Evolutionary conservation across 371 early-diverging fungal genomes (phyloP), one percentile per base, ranked within the genome.

Genomic region (Mortierella sp.): DNA sequence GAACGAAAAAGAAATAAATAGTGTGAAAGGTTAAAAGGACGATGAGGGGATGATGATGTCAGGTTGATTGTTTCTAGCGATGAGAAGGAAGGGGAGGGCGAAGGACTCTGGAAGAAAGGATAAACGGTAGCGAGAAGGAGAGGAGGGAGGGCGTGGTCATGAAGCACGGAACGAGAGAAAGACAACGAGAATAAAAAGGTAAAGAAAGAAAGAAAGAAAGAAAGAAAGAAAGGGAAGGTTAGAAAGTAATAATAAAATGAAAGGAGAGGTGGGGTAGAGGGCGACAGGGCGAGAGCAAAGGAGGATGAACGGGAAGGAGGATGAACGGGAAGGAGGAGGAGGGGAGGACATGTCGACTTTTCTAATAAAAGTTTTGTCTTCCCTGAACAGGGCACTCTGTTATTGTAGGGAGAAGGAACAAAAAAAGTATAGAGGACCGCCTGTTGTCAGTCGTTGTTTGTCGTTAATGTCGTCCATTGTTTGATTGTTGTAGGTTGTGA

Each of bases 91-190:
- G 11, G 26, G 11, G 39, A 39, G 48, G 40, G 41, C 40, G 37
- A 40, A 44, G 61, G 13, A n/a, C n/a, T n/a, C n/a, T n/a, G 58
- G 41, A 31, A 58, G 58, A 19, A 16, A 19, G 16, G 8, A 34
- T 14, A 43, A 73, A 58, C 22, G 63, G 16, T 55, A 61, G 55
- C n/a, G 55, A 43, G n/a, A n/a, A 45, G 14, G 34, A 48, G 31
- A 37, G 10, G 70, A 55, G 22, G 43, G 22, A 22, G 72, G 45
- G 39, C 14, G 34, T 68, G 68, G 37, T 39, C 45, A 70, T 70
- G 61, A 66, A 44, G 58, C 19, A 4, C 22, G 24, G 26, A 52
- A 39, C n/a, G 39, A 34, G 50, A 34, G 43, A 64, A 26, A 22
- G 44, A 22, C 45, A 61, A 31, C 45, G 34, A 19, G 63, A 34